Percentiles rank a stretch among this genome's conserved stretches.
These are phyloP conservation scores for Lodderomyces metapsilosis DNA, from an alignment of 1,139 yeast species.

Conservation along the genomic window DNA sequence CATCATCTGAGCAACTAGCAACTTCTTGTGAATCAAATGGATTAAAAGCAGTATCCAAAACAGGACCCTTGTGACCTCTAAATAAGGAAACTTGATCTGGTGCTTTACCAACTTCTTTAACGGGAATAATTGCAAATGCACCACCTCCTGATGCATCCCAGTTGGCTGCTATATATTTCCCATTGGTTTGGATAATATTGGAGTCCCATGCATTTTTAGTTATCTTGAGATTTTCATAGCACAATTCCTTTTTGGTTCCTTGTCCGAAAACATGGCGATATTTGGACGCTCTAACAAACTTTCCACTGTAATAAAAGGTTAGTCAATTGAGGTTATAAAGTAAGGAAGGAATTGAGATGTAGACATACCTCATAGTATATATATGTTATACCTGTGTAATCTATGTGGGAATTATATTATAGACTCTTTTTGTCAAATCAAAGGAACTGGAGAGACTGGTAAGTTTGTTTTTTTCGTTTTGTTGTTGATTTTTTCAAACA, in stretches of 20 bases:
- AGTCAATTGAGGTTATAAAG: conserved; percentile 3
- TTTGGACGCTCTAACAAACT: conserved; percentile 93
- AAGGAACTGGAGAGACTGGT: too few relatives aligned
- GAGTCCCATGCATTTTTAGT: conserved; percentile 97
- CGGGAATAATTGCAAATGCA: conserved; percentile 90
- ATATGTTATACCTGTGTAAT: background rate
- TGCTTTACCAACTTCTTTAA: conserved; percentile 83
- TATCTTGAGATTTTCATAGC: conserved; percentile 81
- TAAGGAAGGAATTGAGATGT: background rate
- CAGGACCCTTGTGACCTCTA: conserved; percentile 95
- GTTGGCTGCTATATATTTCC: conserved; percentile 80
- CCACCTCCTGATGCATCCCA: conserved; percentile 98
- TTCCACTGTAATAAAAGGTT: conserved; percentile 53
- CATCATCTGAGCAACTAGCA: conserved; percentile 90
- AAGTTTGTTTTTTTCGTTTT: background rate
- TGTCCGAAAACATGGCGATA: conserved; percentile 96
- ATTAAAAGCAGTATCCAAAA: conserved; percentile 89
- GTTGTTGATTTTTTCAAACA: too few relatives aligned
- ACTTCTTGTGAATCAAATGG: conserved; percentile 79
- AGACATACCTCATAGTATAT: conserved; percentile 7
- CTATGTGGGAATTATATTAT: too few relatives aligned
- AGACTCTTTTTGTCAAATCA: too few relatives aligned
- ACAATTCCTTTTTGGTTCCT: conserved; percentile 79
- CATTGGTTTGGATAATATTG: conserved; percentile 74
- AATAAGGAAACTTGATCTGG: conserved; percentile 92